phyloP scores from a whole-genome alignment of 1,284 basidiomycete species.

The Naganishia sp. region DNA sequence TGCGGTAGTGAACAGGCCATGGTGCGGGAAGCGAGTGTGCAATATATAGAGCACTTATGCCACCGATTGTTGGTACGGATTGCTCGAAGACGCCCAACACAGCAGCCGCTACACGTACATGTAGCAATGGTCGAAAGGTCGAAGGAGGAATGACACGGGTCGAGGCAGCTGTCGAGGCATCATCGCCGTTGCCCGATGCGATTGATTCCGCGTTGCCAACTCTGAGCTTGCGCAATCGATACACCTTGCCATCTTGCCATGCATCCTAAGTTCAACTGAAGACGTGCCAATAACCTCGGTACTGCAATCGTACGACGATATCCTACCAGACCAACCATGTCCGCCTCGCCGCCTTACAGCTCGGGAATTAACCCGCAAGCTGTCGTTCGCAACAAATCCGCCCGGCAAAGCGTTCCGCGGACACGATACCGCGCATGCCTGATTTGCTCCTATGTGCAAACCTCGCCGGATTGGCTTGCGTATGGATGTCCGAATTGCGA shows the following conservation, averaged over 20 bases:
- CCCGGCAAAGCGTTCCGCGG: slow-evolving; percentile 14
- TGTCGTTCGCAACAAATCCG: slow-evolving; percentile 26
- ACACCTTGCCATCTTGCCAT: not conserved
- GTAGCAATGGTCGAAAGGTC: not conserved
- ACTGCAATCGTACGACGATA: no score
- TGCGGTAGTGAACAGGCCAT: slow-evolving; percentile 21
- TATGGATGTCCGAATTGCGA: slow-evolving; percentile 96
- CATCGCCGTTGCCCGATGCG: not conserved
- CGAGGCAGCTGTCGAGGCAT: no score
- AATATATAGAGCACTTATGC: not conserved
- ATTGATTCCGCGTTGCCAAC: slow-evolving; percentile 22
- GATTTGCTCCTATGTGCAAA: slow-evolving; percentile 86
- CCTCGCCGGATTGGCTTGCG: slow-evolving; percentile 78
- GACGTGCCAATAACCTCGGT: not conserved
- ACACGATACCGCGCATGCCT: slow-evolving; percentile 70
- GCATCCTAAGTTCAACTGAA: not conserved
- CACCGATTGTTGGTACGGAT: no score
- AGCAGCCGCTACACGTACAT: not conserved
- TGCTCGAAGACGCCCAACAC: not conserved
- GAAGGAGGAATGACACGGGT: no score
- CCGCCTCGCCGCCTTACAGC: slow-evolving; percentile 21
- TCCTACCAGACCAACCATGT: slow-evolving; percentile 9
- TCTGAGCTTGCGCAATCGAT: slow-evolving; percentile 16
- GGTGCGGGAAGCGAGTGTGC: not conserved
- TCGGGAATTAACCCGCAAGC: slow-evolving; percentile 25